Base-by-base conservation (phyloP, 2,329 filamentous ascomycete species). In the Ophiostoma himal-ulmi region DNA sequence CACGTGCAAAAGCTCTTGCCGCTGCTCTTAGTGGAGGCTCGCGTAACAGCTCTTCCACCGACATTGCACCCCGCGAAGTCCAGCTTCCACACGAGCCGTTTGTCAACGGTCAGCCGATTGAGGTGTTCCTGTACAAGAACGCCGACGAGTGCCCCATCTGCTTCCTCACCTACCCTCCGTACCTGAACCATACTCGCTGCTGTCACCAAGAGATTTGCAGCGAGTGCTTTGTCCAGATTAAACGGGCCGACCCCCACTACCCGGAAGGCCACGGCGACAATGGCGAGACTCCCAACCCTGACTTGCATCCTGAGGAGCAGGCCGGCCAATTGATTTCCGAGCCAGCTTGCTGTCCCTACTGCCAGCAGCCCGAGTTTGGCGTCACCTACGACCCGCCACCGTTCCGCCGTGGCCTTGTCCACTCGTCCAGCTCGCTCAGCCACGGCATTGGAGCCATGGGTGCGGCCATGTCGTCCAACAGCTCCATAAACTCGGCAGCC, bases 201-300 rank as follows among this genome's bases (percentile, higher is more conserved):
- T 99, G 95, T 79, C 93, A 97, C 76, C 95, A 99, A 78, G 85
- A 91, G 6, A 98, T 99, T 73, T 99, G 95, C 81, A 98, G 94
- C 60, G 95, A 99, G 81, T 99, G 95, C 79, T 99, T 99, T 76
- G 95, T 99, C 4, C 95, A 99, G 79, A 99, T 99, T 78, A 98
- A 97, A 79, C 88, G 95, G 60, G 89, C 93, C 4, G 94, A 99
- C 74, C 94, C 93, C 11, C 92, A 97, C 78, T 88, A 93, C 54
- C 92, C 93, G 1, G 92, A 97, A 78, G 92, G 95, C 76, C 83
- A 85, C 71, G 85, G 83, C n/a, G 82, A 86, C 67, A 76, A 77
- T 52, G 75, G 77, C 67, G 72, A 72, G 13, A 71, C 74, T 39
- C 74, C 76, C 30, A 73, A 77, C 71, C 75, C 78, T n/a, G 48